phyloP scores from a whole-genome alignment of 73 alveolate species.

The Paramecium biaurelia region DNA sequence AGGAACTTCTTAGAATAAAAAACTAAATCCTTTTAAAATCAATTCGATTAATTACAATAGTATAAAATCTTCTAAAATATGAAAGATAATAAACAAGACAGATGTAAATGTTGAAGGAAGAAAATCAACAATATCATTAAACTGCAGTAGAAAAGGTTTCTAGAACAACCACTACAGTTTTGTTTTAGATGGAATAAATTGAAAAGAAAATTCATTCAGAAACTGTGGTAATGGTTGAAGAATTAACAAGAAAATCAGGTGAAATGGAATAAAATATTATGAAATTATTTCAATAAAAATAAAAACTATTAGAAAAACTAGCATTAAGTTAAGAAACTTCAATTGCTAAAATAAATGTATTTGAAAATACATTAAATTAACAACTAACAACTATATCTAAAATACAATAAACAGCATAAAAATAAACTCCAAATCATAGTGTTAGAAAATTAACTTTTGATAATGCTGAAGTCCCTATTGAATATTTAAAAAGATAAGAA shows the following conservation, averaged over 20 bases:
- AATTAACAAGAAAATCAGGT: not conserved
- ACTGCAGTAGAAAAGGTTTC: not conserved
- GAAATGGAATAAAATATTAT: conserved; percentile 29
- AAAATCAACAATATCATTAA: not conserved
- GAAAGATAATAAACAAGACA: not conserved
- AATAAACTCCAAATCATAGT: conserved; percentile 17
- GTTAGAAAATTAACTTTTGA: not conserved
- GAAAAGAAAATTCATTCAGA: conserved; percentile 22
- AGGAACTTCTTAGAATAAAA: not conserved
- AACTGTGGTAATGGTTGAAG: not conserved
- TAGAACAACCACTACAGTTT: not conserved
- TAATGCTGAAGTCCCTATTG: not conserved
- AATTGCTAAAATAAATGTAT: not conserved
- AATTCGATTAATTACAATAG: conserved; percentile 16
- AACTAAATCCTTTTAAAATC: not conserved
- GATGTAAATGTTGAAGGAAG: not conserved
- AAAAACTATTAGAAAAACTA: not conserved
- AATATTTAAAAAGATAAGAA: not conserved
- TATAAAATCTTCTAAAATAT: not conserved
- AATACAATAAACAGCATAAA: not conserved
- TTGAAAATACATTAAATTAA: not conserved
- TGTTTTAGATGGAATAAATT: not conserved
- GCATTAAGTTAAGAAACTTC: not conserved
- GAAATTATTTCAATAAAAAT: not conserved
- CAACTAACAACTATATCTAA: not conserved